Evolutionary conservation across 768 basidiomycete species (phyloP), one percentile per base, ranked within the genome.

Genomic region (Boletellus ananiceps): DNA sequence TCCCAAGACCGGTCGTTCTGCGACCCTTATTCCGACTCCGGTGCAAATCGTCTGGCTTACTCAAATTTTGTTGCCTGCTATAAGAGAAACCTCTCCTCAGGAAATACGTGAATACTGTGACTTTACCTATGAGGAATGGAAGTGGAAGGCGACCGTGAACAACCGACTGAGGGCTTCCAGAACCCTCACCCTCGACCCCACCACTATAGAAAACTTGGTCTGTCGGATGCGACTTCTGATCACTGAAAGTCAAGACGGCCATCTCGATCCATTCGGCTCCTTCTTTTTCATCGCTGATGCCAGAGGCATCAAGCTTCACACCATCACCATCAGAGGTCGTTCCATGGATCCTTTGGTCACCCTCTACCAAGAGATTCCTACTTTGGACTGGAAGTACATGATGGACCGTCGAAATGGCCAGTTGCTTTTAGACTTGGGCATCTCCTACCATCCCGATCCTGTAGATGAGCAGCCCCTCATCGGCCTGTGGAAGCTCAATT

Each of bases 231-330:
- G 29, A 7, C 1, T 2, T n/a, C 2, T 53, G 5, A 33, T 52
- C 7, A 40, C 43, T 6, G 6, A 44, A 18, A 44, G 34, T 49
- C 8, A 25, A 7, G 37, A 36, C 4, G 27, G 32, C 34, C 12
- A 40, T 44, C 51, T 52, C 4, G 39, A 44, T 6, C 4, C 9
- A 0, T 59, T 52, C 4, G 45, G 56, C 9, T 59, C 56, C 8
- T 59, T 55, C 40, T 57, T 48, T 46, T 59, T 57, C 36, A 51
- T 59, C 8, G 21, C 29, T 0, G 52, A 59, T 7, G 25, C 23
- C 36, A 54, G 50, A 37, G 54, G 54, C 0, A 50, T 57, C 37
- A 58, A 58, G 33, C 49, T 57, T 1, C 36, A 43, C 33, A 59
- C 52, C 0, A 12, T 49, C 27, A 52, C 47, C 0, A 33, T 52